A percentile compares a stretch with the other conserved stretches of the same genome.
These are phyloP conservation scores for Arbutus unedo DNA, from an alignment of 148 eudicot species.

Conservation along the genomic window DNA sequence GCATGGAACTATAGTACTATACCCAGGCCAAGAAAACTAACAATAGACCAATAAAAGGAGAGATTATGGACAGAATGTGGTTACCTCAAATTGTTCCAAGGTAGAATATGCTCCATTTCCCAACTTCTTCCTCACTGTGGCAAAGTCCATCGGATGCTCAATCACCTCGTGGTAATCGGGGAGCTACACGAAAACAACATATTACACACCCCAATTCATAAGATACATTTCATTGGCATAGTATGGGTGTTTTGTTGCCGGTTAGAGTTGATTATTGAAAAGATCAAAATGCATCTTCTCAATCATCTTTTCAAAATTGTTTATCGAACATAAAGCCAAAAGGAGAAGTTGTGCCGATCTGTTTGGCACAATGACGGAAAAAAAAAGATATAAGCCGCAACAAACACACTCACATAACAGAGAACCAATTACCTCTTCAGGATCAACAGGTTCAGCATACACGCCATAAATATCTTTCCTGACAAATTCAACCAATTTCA, in stretches of 20 bases:
- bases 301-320: neutral
- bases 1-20: neutral
- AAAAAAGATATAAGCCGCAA: too few species aligned
- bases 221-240: constrained; percentile 8
- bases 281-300: neutral
- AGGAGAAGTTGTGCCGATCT: neutral
- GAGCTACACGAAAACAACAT: constrained; percentile 58
- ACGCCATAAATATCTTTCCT: constrained; percentile 97
- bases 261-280: neutral
- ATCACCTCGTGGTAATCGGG: constrained; percentile 91
- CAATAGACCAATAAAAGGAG: neutral
- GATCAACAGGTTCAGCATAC: constrained; percentile 95
- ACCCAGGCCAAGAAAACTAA: neutral
- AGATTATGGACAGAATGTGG: neutral
- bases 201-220: constrained; percentile 10
- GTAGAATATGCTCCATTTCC: constrained; percentile 62
- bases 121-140: constrained; percentile 84
- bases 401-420: neutral
- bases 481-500: constrained; percentile 41
- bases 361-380: neutral
- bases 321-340: neutral
- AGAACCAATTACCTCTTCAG: constrained; percentile 68
- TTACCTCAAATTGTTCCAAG: constrained; percentile 82
- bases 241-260: neutral
- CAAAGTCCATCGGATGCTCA: constrained; percentile 90